Evolutionary conservation across 805 yeast species (phyloP).

Genomic region (Jamesozyma lodderae): DNA sequence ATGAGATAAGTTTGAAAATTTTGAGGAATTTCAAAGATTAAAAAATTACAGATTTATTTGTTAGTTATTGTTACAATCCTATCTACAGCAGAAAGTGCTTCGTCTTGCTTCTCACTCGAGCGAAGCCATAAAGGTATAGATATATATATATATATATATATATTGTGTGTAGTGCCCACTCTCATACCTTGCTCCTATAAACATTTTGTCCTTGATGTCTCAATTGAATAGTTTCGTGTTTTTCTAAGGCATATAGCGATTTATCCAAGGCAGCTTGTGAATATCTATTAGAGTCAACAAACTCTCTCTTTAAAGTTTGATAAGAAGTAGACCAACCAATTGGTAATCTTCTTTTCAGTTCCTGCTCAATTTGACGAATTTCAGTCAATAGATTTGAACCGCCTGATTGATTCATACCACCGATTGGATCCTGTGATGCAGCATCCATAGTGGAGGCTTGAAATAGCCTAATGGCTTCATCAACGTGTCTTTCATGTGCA

Average conservation of each 20-base stretch:
- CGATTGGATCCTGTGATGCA: conserved; percentile 44
- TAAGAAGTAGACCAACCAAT: conserved; percentile 94
- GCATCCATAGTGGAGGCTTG: conserved; percentile 98
- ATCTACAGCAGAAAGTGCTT: too few relatives aligned
- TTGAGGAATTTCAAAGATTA: too few relatives aligned
- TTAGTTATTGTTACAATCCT: too few relatives aligned
- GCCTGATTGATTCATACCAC: conserved; percentile 40
- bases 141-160: background rate
- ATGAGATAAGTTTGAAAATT: too few relatives aligned
- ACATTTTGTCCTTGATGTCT: conserved; percentile 80
- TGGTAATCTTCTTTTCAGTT: conserved; percentile 82
- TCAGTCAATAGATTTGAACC: conserved; percentile 59
- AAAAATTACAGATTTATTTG: too few relatives aligned
- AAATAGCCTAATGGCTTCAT: conserved; percentile 88
- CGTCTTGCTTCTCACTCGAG: too few relatives aligned
- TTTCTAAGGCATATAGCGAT: conserved; percentile 72
- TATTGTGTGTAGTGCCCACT: background rate
- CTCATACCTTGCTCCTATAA: conserved; percentile 60
- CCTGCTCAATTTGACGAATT: conserved; percentile 71
- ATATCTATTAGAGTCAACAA: conserved; percentile 56
- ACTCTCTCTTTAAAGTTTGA: conserved; percentile 72
- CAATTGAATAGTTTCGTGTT: conserved; percentile 79
- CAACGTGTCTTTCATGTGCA: conserved; percentile 83
- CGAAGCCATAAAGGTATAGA: background rate
- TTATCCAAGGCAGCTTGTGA: conserved; percentile 68